Evolutionary conservation across 805 yeast species (phyloP).

Genomic region (Cyberlindnera suaveolens): DNA sequence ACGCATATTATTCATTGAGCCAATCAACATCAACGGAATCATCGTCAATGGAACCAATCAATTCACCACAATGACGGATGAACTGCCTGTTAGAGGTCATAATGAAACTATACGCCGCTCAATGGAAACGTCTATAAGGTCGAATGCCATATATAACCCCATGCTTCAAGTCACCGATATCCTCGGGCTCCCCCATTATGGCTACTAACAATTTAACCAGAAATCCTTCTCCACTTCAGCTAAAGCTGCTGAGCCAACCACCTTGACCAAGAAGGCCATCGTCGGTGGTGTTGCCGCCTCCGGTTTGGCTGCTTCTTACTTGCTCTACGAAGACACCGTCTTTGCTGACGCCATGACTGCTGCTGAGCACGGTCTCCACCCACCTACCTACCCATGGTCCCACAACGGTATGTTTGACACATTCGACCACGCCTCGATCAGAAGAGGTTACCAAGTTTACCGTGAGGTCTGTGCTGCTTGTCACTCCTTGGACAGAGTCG

Average conservation of each 20-base stretch:
- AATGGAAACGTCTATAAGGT: too few species aligned
- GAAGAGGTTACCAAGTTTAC: constrained; percentile 99
- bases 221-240: constrained; percentile 30
- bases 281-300: constrained; percentile 62
- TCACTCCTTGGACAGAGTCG: constrained; percentile 93
- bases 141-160: background rate
- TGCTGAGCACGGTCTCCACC: constrained; percentile 97
- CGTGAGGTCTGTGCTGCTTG: constrained; percentile 99
- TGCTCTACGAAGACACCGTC: constrained; percentile 76
- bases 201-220: constrained; percentile 15
- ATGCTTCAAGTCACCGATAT: constrained; percentile 6
- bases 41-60: too few species aligned
- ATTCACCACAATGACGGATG: too few species aligned
- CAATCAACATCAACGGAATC: too few species aligned
- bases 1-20: too few species aligned
- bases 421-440: constrained; percentile 90
- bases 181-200: background rate
- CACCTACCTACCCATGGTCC: constrained; percentile 90
- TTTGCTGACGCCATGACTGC: constrained; percentile 96
- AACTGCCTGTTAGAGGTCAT: too few species aligned
- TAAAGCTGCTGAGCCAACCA: constrained; percentile 27
- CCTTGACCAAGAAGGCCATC: constrained; percentile 40
- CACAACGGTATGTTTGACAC: constrained; percentile 89
- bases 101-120: too few species aligned
- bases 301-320: constrained; percentile 76